These are phyloP conservation scores for Blastomyces silverae DNA, from an alignment of 2,329 filamentous ascomycete species.

Conservation along the genomic window DNA sequence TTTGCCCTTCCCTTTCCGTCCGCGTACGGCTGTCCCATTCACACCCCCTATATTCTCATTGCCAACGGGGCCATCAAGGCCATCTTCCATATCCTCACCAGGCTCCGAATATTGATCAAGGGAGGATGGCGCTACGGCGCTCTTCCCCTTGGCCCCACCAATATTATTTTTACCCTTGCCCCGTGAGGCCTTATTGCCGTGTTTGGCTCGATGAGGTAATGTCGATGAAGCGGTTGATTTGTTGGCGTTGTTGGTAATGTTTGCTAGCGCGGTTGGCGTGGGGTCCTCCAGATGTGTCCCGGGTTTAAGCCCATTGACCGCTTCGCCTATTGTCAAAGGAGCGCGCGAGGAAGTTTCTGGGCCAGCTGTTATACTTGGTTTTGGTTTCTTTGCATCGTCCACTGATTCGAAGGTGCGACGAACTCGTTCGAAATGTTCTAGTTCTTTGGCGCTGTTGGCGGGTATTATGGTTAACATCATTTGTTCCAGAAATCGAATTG, in stretches of 20 bases:
- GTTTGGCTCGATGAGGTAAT: slow-evolving; percentile 3
- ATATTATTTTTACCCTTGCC: slow-evolving; percentile 31
- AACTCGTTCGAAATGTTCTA: slow-evolving; percentile 84
- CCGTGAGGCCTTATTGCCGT: slow-evolving; percentile 24
- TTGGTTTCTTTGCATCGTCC: slow-evolving; percentile 41
- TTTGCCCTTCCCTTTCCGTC: slow-evolving; percentile 36
- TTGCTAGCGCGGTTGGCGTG: slow-evolving; percentile 26
- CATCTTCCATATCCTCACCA: slow-evolving; percentile 27
- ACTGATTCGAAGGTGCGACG: slow-evolving; percentile 69
- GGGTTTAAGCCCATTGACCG: slow-evolving; percentile 32
- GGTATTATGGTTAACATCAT: slow-evolving; percentile 25
- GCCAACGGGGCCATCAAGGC: slow-evolving; percentile 37
- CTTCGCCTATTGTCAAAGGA: slow-evolving; percentile 35
- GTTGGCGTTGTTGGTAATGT: slow-evolving; percentile 7
- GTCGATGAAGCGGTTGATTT: neutral
- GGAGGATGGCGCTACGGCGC: neutral
- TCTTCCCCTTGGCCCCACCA: slow-evolving; percentile 6
- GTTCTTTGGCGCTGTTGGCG: slow-evolving; percentile 65
- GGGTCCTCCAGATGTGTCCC: slow-evolving; percentile 24
- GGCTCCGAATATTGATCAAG: slow-evolving; percentile 23
- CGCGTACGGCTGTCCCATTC: slow-evolving; percentile 7
- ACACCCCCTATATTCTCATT: slow-evolving; percentile 13
- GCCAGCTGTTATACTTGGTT: slow-evolving; percentile 8
- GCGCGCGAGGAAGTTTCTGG: slow-evolving; percentile 16
- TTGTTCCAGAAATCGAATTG: slow-evolving; percentile 3